A percentile compares a stretch with the other conserved stretches of the same genome.
Conservation (phyloP, 2,329 filamentous ascomycete species). For the Epichloe festucae region DNA sequence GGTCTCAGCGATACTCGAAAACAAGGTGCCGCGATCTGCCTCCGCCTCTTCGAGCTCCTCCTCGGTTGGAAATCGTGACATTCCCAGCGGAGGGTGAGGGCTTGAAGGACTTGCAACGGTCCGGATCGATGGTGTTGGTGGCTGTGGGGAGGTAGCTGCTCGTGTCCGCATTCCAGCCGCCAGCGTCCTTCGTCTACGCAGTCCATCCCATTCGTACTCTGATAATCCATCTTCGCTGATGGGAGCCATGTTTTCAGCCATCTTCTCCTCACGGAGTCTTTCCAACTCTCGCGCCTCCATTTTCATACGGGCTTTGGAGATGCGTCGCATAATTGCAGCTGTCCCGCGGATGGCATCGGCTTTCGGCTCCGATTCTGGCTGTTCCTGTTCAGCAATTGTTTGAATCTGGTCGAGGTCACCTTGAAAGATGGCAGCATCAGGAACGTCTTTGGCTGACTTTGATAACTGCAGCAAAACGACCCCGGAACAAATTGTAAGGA, state of each 20-base stretch:
- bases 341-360: slow-evolving; percentile 90
- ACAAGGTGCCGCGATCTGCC: slow-evolving; percentile 34
- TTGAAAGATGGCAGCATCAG: slow-evolving; percentile 80
- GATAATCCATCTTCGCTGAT: slow-evolving; percentile 63
- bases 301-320: slow-evolving; percentile 63
- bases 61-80: slow-evolving; percentile 65
- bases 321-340: slow-evolving; percentile 71
- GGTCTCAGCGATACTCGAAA: slow-evolving; percentile 45
- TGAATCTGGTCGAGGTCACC: slow-evolving; percentile 92
- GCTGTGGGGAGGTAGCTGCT: slow-evolving; percentile 13
- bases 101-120: slow-evolving; percentile 11
- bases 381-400: slow-evolving; percentile 87
- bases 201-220: slow-evolving; percentile 76
- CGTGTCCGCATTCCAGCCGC: slow-evolving; percentile 18
- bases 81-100: slow-evolving; percentile 46
- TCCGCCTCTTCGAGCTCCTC: slow-evolving; percentile 40
- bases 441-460: slow-evolving; percentile 94
- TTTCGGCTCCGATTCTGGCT: slow-evolving; percentile 92
- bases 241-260: slow-evolving; percentile 55
- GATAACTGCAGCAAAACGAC: slow-evolving; percentile 92
- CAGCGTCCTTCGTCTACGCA: slow-evolving; percentile 59
- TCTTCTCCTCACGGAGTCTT: slow-evolving; percentile 66
- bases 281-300: slow-evolving; percentile 71
- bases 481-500: slow-evolving; percentile 84
- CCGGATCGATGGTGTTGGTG: slow-evolving; percentile 14